Base-by-base conservation (phyloP, 805 yeast genomes). In the Pichia membranifaciens region DNA sequence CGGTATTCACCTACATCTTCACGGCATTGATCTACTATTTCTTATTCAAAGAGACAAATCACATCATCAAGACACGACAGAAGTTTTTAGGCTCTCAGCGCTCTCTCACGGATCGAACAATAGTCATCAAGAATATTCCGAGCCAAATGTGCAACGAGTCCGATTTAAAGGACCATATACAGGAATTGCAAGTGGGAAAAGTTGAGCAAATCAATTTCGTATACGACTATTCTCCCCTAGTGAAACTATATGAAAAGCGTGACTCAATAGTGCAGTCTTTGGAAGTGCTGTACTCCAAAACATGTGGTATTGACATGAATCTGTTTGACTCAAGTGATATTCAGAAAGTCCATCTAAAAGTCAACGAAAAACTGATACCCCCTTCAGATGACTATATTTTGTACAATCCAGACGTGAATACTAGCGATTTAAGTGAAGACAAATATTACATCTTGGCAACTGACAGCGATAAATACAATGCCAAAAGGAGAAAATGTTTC, bases 61-160 rank as follows among this genome's bases (percentile, higher is more conserved):
- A 64, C 45, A 75, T 79, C 31, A 69, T 79, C 41, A 70, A 69
- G 51, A 73, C 78, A 1, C 62, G 84, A 36, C 84, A 79, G 55
- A 69, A 73, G 53, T 78, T 76, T 58, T 62, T 79, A 48, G 84
- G 84, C 0, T 70, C 78, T 5, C 84, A 79, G 56, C 70, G 76
- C 60, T 74, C 82, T 16, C 66, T 79, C 42, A 78, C 82, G 2
- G 84, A 79, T 59, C 62, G 83, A 50, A 79, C 84, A 5, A 76
- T 79, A 39, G 62, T 72, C 42, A 62, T 79, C 16, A 76, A 76
- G 41, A 79, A 79, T 34, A 78, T 79, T 17, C 84, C 84, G 0
- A 62, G 60, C 37, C 59, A 65, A 34, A 61, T 79, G 54, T 65
- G 70, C 41, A 67, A 69, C 51, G 78, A 76, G 16, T 53, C 53